Conservation (phyloP, 1,284 basidiomycete genomes). For the Ustilago curta region DNA sequence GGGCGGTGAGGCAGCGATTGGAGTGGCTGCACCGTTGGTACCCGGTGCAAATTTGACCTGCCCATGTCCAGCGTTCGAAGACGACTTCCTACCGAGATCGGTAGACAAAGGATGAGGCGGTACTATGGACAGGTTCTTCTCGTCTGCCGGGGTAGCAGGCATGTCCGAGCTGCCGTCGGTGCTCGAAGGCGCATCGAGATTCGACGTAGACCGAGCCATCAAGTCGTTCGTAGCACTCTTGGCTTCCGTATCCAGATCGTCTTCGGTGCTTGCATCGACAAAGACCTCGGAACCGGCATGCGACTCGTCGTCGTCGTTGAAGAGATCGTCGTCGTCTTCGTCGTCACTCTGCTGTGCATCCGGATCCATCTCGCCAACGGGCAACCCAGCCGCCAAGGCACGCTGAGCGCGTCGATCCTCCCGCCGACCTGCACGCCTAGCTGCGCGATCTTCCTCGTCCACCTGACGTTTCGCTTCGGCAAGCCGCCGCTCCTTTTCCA, state of each 20-base stretch:
- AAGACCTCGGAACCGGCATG: slow-evolving; percentile 39
- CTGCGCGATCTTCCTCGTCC: slow-evolving; percentile 46
- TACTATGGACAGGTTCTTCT: slow-evolving; percentile 21
- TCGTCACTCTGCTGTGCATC: slow-evolving; percentile 28
- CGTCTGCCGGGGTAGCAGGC: slow-evolving; percentile 46
- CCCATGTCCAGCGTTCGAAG: slow-evolving; percentile 23
- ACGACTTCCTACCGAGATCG: slow-evolving; percentile 18
- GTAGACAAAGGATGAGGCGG: slow-evolving; percentile 7
- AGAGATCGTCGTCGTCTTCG: slow-evolving; percentile 27
- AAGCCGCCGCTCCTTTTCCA: slow-evolving; percentile 40
- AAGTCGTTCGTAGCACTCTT: slow-evolving; percentile 29
- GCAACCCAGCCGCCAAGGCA: slow-evolving; percentile 34
- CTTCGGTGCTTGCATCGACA: slow-evolving; percentile 34
- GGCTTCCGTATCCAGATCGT: slow-evolving; percentile 24
- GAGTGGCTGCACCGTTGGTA: slow-evolving; percentile 23
- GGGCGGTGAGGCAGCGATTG: slow-evolving; percentile 4
- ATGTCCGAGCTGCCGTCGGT: slow-evolving; percentile 50
- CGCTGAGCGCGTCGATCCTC: slow-evolving; percentile 36
- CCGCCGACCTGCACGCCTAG: slow-evolving; percentile 30
- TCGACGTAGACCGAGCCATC: slow-evolving; percentile 33
- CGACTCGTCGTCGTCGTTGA: slow-evolving; percentile 14
- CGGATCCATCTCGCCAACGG: slow-evolving; percentile 33
- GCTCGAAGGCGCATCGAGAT: slow-evolving; percentile 37
- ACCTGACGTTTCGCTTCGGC: slow-evolving; percentile 51
- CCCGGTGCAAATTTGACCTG: slow-evolving; percentile 39